Evolutionary conservation across 2,329 filamentous ascomycete genomes (phyloP), one percentile per base, ranked within the genome.

Genomic region (Cordyceps pruinosa): DNA sequence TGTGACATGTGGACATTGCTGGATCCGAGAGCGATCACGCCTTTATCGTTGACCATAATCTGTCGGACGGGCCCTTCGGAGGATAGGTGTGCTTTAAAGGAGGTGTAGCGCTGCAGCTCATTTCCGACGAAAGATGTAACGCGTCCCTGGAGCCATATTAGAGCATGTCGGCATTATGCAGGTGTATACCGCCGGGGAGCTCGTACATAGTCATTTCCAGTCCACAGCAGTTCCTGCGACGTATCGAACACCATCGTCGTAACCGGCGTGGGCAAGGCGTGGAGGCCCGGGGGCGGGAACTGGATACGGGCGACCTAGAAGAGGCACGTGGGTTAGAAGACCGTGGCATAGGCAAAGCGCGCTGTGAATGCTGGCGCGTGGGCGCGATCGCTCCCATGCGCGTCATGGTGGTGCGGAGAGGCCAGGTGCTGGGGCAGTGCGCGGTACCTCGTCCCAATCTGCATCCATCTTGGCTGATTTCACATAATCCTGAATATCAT

Each of bases 161-260:
- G 64, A 62, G 39, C 52, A 2, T 15, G 10, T 41, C 28, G 17
- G 21, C 9, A 10, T 37, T 32, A 25, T 34, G 5, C 10, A n/a
- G 8, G 50, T 13, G 30, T 37, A 9, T 37, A 9, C 5, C 32
- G 15, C 37, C 13, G 12, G 26, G 37, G 2, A 23, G 64, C 59
- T 66, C 83, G 77, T 78, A 94, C 90, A 78, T 86, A 90, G 75
- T 94, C 89, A 71, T 94, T 96, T 47, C 92, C 95, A 3, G 86
- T 85, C 94, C 95, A 99, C 54, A 99, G 75, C 35, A 99, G 80
- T 71, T 99, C 94, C 70, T 96, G 88, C 39, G 81, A 80, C 58
- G 87, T 88, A 71, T 99, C 94, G 72, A 99, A 99, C 48, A 88
- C 87, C 71, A 97, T 82, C 3, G 90, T 87, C 45, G 88, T 87